Percentiles rank a stretch among this genome's conserved stretches.
Evolutionary conservation across 371 early-diverging fungal species (phyloP).

Genomic region (Mucor racemosus): DNA sequence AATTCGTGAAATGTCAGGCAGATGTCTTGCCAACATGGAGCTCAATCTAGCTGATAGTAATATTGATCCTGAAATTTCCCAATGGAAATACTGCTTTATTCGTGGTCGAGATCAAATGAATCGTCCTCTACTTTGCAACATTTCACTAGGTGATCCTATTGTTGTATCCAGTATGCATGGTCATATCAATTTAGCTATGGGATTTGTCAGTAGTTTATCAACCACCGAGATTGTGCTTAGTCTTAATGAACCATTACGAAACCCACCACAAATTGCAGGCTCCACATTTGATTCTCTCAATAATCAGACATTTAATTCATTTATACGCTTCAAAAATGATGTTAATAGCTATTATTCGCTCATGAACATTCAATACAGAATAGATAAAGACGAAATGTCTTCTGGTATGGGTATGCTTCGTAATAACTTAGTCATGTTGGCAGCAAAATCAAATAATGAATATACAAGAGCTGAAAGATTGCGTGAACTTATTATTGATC

Average conservation of each 20-base stretch:
- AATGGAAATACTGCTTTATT: constrained; percentile 26
- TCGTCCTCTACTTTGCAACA: constrained; percentile 50
- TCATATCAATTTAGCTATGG: constrained; percentile 79
- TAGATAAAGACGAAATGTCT: constrained; percentile 85
- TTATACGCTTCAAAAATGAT: constrained; percentile 10
- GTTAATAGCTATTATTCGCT: constrained; percentile 19
- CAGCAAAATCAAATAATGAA: constrained; percentile 51
- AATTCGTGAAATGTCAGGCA: constrained; percentile 40
- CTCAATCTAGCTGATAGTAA: constrained; percentile 8
- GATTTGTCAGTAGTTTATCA: constrained; percentile 66
- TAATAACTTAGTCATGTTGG: constrained; percentile 76
- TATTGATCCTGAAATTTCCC: constrained; percentile 5
- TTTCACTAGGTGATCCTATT: constrained; percentile 81
- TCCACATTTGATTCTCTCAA: constrained; percentile 47
- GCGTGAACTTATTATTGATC: constrained; percentile 81
- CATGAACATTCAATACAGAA: constrained; percentile 57
- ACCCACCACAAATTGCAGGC: constrained; percentile 52
- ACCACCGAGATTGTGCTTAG: constrained; percentile 56
- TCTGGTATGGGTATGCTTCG: constrained; percentile 71
- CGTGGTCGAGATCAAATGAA: background rate
- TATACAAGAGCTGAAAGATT: constrained; percentile 43
- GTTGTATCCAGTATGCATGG: constrained; percentile 81
- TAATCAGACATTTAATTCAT: constrained; percentile 48
- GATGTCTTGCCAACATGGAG: constrained; percentile 37
- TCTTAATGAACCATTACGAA: constrained; percentile 70